A percentile compares a stretch with the other conserved stretches of the same genome.
phyloP scores from a whole-genome alignment of 2,329 filamentous ascomycete species.

The Nemania diffusa region DNA sequence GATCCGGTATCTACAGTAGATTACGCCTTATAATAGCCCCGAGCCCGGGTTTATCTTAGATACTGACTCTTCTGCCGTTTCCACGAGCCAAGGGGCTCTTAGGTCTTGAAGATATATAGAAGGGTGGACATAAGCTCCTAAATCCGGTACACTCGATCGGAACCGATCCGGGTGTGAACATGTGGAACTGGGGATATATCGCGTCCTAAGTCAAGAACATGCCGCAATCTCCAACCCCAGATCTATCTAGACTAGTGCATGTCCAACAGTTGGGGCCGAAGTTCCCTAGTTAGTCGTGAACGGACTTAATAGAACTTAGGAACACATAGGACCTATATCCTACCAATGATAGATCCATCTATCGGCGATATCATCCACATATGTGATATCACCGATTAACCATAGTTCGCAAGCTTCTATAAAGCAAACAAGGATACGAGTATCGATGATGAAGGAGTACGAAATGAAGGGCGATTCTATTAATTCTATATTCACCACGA shows the following conservation, averaged over 20 bases:
- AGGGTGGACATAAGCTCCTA: slow-evolving; percentile 25
- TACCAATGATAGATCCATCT: not conserved
- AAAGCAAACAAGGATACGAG: not conserved
- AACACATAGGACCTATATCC: not conserved
- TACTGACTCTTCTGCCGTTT: too few species aligned
- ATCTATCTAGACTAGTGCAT: too few species aligned
- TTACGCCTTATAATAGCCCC: too few species aligned
- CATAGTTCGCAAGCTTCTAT: not conserved
- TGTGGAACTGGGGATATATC: not conserved
- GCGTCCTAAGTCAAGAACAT: not conserved
- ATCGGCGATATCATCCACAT: slow-evolving; percentile 21
- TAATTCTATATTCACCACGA: not conserved
- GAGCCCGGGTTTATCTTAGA: not conserved
- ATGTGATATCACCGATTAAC: slow-evolving; percentile 10
- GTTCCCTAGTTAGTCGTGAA: not conserved
- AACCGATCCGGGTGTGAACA: not conserved
- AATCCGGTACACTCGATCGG: slow-evolving; percentile 6
- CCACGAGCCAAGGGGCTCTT: too few species aligned
- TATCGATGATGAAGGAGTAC: not conserved
- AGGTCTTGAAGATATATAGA: not conserved
- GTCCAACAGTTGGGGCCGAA: too few species aligned
- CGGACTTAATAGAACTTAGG: not conserved
- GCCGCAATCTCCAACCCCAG: not conserved
- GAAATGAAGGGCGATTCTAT: not conserved
- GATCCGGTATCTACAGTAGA: too few species aligned